Conservation (phyloP, 2,329 filamentous ascomycete genomes). For the Coniochaeta hoffmannii region DNA sequence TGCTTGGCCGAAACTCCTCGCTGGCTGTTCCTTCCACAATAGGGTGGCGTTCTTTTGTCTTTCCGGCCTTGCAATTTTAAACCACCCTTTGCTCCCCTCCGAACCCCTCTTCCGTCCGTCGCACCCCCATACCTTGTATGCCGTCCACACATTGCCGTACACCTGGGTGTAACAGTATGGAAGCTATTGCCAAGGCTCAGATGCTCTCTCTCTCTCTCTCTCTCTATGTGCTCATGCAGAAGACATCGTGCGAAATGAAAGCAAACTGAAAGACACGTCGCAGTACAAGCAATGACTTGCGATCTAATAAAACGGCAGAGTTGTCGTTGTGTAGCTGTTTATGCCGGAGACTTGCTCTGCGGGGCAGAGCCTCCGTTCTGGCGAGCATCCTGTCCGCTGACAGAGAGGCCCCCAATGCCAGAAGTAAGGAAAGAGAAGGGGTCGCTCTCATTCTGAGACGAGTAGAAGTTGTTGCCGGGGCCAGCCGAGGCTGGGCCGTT, state of each 20-base stretch:
- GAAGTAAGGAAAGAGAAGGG: conserved; percentile 74
- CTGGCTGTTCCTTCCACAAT: conserved; percentile 20
- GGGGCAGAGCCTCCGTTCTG: conserved; percentile 54
- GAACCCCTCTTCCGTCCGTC: conserved; percentile 18
- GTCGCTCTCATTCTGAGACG: conserved; percentile 55
- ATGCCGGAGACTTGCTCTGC: conserved; percentile 53
- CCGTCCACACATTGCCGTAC: conserved; percentile 24
- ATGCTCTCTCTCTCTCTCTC: too few relatives aligned
- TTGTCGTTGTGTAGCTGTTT: conserved; percentile 16
- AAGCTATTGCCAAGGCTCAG: conserved; percentile 35
- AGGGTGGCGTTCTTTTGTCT: conserved; percentile 28
- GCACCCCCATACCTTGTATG: conserved; percentile 16
- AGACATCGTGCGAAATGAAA: conserved; percentile 27
- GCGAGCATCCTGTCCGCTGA: conserved; percentile 57
- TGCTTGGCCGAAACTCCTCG: conserved; percentile 19
- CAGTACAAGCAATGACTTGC: conserved; percentile 16
- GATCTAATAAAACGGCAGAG: conserved; percentile 7
- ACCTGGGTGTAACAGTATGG: conserved; percentile 10
- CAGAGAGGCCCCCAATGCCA: conserved; percentile 64
- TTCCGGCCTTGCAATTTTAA: conserved; percentile 33
- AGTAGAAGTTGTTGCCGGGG: conserved; percentile 65
- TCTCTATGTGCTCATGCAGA: conserved; percentile 24
- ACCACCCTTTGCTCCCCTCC: conserved; percentile 22
- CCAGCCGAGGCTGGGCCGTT: conserved; percentile 74
- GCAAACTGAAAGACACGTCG: conserved; percentile 16